Base-by-base conservation (phyloP, 2,329 filamentous ascomycete species). In the Colletotrichum lini region DNA sequence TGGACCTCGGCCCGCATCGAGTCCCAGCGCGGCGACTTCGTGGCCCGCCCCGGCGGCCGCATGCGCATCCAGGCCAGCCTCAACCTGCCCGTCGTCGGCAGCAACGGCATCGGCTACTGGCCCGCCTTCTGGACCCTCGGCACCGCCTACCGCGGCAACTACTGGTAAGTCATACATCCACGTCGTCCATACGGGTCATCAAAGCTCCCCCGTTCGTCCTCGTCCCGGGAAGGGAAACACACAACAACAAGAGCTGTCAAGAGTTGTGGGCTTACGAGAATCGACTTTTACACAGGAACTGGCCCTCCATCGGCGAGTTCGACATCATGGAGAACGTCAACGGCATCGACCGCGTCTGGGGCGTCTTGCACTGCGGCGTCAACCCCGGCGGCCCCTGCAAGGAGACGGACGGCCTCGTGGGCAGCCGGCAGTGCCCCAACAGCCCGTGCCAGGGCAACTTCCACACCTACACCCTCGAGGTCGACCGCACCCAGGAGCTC, bases 1-100 rank as follows among this genome's bases (percentile, higher is more conserved):
- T 87, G 84, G 85, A 85, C 83, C 4, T 86, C 84, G 5, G 79
- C 80, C 4, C 83, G 84, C 44, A 81, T 86, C 70, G 84, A 86
- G 75, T 82, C 67, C 35, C 69, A 74, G 45, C 73, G 73, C 2
- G 76, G 78, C 70, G 78, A 83, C 74, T 83, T 85, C 68, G 73
- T 74, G 44, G 81, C 80, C 53, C 73, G 67, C 2, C 40, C 75
- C 3, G 82, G 82, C 54, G 75, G 79, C 35, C 79, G 78, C 60
- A 73, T 85, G 66, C 79, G 80, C 64, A 77, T 84, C 50, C 80
- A 85, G 74, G 79, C 82, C 4, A 74, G 74, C 12, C 77, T 86
- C 67, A 80, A 78, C 73, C 75, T 86, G 18, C 72, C 65, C 7
- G 53, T 56, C 2, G 60, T 89, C 53, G 88, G 86, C 10, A 75